These are phyloP conservation scores for Kalaharituber pfeilii DNA, from an alignment of 2,329 filamentous ascomycete genomes.

Conservation along the genomic window DNA sequence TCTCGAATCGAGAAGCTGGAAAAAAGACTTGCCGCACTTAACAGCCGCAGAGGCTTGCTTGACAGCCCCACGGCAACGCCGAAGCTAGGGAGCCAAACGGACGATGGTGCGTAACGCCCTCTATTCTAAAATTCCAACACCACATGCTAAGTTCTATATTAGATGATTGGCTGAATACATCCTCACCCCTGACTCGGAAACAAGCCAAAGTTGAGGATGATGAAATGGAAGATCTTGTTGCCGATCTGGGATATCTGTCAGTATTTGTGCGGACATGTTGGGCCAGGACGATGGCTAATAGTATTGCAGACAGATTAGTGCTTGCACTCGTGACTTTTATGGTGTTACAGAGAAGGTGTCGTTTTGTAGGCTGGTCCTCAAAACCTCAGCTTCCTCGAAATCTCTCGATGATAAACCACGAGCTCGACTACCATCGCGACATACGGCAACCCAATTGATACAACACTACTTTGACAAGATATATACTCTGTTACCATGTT, in stretches of 20 bases:
- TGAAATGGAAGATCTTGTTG: slow-evolving; percentile 18
- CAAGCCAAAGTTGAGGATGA: slow-evolving; percentile 9
- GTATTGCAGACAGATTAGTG: slow-evolving; percentile 63
- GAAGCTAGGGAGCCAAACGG: not conserved
- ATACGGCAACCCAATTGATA: slow-evolving; percentile 49
- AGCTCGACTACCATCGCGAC: slow-evolving; percentile 46
- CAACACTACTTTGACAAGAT: slow-evolving; percentile 75
- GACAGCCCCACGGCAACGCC: not conserved
- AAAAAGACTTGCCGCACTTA: slow-evolving; percentile 39
- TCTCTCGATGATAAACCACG: slow-evolving; percentile 34
- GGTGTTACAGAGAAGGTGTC: slow-evolving; percentile 77
- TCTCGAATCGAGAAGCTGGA: slow-evolving; percentile 77
- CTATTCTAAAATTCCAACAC: not conserved
- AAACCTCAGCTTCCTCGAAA: slow-evolving; percentile 60
- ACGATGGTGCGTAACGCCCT: not conserved
- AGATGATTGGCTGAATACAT: not conserved
- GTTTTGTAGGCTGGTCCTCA: slow-evolving; percentile 72
- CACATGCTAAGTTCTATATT: not conserved
- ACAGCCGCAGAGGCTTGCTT: slow-evolving; percentile 8
- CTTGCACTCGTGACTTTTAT: slow-evolving; percentile 85
- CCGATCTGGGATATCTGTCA: slow-evolving; percentile 18
- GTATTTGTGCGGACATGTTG: not conserved
- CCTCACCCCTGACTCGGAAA: not conserved
- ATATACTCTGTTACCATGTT: slow-evolving; percentile 63
- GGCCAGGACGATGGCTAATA: not conserved